Conservation (phyloP, 1,284 basidiomycete species). For the Leccinum subrobustum region DNA sequence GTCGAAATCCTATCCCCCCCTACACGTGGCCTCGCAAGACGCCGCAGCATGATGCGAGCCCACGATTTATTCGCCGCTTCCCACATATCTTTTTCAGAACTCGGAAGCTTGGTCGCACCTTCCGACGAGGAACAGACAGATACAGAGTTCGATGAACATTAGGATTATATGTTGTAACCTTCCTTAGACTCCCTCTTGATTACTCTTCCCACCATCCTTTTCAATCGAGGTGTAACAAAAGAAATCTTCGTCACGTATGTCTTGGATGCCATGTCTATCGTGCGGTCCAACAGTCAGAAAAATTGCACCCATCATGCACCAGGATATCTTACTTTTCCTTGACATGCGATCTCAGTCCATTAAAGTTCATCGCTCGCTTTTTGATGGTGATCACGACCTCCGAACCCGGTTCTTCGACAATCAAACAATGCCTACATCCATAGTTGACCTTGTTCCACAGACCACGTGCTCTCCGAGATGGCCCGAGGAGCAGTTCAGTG, state of each 20-base stretch:
- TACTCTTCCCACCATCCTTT: neutral
- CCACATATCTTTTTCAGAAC: constrained; percentile 28
- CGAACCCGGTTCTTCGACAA: neutral
- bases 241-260: constrained; percentile 43
- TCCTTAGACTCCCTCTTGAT: neutral
- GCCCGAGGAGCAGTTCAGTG: constrained; percentile 31
- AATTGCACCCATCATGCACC: too few species aligned
- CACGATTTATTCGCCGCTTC: constrained; percentile 29
- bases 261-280: constrained; percentile 41
- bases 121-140: neutral
- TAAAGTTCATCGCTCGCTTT: constrained; percentile 41
- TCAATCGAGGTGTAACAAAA: constrained; percentile 24
- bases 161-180: neutral
- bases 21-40: constrained; percentile 7
- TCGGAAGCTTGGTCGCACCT: constrained; percentile 24
- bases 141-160: neutral
- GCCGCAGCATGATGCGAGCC: constrained; percentile 23
- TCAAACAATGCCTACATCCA: constrained; percentile 54
- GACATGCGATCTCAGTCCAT: constrained; percentile 58
- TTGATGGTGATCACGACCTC: neutral
- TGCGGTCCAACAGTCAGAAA: neutral
- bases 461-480: constrained; percentile 19
- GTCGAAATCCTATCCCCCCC: constrained; percentile 27
- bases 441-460: constrained; percentile 40
- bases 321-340: constrained; percentile 50